phyloP scores from a whole-genome alignment of 1,284 basidiomycete species.

The Cutaneotrichosporon sp. region DNA sequence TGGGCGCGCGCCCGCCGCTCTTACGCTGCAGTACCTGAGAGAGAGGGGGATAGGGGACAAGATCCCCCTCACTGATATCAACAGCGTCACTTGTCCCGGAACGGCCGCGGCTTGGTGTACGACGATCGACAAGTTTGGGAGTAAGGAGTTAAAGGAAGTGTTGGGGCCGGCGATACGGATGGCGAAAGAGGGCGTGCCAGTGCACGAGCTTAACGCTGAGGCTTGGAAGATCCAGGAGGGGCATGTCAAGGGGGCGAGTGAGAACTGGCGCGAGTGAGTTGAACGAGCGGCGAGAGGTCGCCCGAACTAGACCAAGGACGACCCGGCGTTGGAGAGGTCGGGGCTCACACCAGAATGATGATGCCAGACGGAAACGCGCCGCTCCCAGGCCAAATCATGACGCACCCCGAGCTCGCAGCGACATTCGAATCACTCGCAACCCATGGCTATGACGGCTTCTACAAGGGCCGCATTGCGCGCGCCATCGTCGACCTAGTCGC shows the following conservation, averaged over 20 bases:
- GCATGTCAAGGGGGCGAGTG: slow-evolving; percentile 75
- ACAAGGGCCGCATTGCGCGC: slow-evolving; percentile 75
- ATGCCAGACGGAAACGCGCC: slow-evolving; percentile 46
- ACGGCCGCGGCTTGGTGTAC: slow-evolving; percentile 92
- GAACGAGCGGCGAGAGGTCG: not conserved
- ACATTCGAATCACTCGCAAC: slow-evolving; percentile 77
- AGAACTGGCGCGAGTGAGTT: slow-evolving; percentile 63
- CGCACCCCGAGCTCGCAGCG: slow-evolving; percentile 71
- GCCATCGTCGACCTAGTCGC: slow-evolving; percentile 74
- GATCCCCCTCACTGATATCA: slow-evolving; percentile 73
- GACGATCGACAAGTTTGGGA: slow-evolving; percentile 77
- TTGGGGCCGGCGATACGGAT: slow-evolving; percentile 80
- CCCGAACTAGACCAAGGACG: not conserved
- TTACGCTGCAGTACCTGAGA: slow-evolving; percentile 72
- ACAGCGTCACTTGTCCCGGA: slow-evolving; percentile 90
- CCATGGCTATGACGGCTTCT: slow-evolving; percentile 85
- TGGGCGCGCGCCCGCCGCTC: slow-evolving; percentile 75
- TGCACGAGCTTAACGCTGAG: slow-evolving; percentile 65
- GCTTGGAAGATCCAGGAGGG: slow-evolving; percentile 75
- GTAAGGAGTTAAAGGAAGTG: slow-evolving; percentile 73
- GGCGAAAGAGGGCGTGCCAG: slow-evolving; percentile 69
- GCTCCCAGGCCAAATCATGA: slow-evolving; percentile 71
- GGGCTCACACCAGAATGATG: slow-evolving; percentile 43
- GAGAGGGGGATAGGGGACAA: slow-evolving; percentile 66
- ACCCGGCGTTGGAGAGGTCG: too few species aligned